A percentile compares a stretch with the other conserved stretches of the same genome.
Evolutionary conservation across 257 asterid genomes (phyloP).

Genomic region (Verbena officinalis): DNA sequence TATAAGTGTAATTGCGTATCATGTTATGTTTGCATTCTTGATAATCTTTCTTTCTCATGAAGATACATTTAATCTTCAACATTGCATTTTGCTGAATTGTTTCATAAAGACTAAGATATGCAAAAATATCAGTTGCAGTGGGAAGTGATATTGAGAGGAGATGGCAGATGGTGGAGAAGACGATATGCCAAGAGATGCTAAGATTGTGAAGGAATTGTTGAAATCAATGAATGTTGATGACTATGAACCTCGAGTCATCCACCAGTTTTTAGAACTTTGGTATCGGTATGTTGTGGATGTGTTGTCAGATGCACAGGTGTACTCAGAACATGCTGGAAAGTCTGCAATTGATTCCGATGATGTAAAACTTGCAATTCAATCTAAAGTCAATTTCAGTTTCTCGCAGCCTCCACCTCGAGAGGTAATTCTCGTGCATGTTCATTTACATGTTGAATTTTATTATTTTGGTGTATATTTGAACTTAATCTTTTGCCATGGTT

Average conservation of each 20-base stretch:
- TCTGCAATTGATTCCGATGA: constrained; percentile 76
- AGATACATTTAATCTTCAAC: neutral
- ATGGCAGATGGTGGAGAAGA: constrained; percentile 83
- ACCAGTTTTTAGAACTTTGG: constrained; percentile 85
- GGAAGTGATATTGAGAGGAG: neutral
- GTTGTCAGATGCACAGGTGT: constrained; percentile 77
- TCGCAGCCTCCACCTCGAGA: constrained; percentile 93
- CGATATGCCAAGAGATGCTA: constrained; percentile 86
- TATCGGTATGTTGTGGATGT: constrained; percentile 80
- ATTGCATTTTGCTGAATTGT: constrained; percentile 8
- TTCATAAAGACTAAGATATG: neutral
- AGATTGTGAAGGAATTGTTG: constrained; percentile 72
- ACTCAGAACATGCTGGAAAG: constrained; percentile 87
- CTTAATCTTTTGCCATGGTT: neutral
- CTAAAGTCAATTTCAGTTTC: constrained; percentile 87
- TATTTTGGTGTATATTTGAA: neutral
- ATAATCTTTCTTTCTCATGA: neutral
- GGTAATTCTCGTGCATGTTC: constrained; percentile 41
- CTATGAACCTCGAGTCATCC: constrained; percentile 81
- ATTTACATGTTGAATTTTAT: neutral
- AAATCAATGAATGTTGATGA: constrained; percentile 94
- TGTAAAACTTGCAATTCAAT: constrained; percentile 81
- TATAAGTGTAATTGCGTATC: neutral
- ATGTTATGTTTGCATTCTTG: neutral
- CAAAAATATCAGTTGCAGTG: constrained; percentile 5